Base-by-base conservation (phyloP, 2,329 filamentous ascomycete species). In the Plectosphaerella cucumerina region DNA sequence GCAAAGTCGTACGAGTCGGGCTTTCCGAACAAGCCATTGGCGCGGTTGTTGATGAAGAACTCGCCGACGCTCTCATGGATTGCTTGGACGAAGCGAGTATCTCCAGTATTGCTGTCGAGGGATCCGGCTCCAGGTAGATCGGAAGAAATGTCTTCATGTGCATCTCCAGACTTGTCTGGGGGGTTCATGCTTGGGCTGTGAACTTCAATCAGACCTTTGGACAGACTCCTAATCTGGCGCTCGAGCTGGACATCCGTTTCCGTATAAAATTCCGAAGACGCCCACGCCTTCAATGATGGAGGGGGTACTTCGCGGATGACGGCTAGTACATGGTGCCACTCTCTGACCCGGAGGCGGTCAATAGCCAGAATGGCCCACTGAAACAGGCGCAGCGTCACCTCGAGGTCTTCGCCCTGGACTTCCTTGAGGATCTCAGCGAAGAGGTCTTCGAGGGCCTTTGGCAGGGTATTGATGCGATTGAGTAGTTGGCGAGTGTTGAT, bases 261-360 rank as follows among this genome's bases (percentile, higher is more conserved):
- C 3, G 53, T 53, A 22, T 44, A 55, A n/a, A 44, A 14, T 6
- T 44, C 35, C 1, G 53, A 55, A 3, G 44, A 12, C 10, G 23
- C 12, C 55, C 55, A 57, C 23, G 52, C 39, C 11, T 17, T 18
- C 20, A 57, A n/a, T 12, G 55, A 57, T 6, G 0, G 6, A 4
- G 51, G 51, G 18, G 35, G 18, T 5, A 17, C 17, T 1, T 42
- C 15, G 6, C 39, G 47, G 9, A 53, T 50, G 33, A 56, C 56
- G n/a, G 49, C 55, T 2, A 57, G 31, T 21, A 56, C 50, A 34
- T 57, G 55, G 31, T 57, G 53, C 55, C 55, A 57, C 39, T 57
- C 55, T 9, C 44, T 33, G 21, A 57, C 31, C 9, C 55, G 51
- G 9, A 57, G 47, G 5, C 42, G 49, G 17, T 26, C 17, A 5